Conservation (phyloP, 345 rosid species). For the Lepidium africanum region DNA sequence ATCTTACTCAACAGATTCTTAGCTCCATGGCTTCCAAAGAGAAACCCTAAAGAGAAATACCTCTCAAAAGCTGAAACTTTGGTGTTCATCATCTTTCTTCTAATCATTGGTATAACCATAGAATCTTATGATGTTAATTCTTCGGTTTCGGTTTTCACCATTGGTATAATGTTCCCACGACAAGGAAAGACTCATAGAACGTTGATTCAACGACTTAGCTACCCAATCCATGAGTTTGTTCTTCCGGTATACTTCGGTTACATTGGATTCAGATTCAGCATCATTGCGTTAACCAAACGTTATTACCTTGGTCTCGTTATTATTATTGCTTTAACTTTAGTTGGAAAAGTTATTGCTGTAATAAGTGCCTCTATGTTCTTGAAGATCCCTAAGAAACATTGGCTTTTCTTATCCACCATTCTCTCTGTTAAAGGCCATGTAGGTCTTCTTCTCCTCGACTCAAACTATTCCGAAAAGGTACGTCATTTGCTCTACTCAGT, state of each 20-base stretch:
- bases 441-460: conserved; percentile 42
- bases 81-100: conserved; percentile 38
- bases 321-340: conserved; percentile 36
- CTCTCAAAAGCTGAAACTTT: conserved; percentile 54
- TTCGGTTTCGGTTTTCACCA: conserved; percentile 40
- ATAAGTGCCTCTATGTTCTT: conserved; percentile 48
- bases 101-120: conserved; percentile 27
- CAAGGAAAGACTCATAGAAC: conserved; percentile 77
- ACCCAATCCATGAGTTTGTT: conserved; percentile 57
- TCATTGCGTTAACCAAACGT: background rate
- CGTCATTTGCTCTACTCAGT: background rate
- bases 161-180: conserved; percentile 76
- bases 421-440: conserved; percentile 75
- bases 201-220: conserved; percentile 52
- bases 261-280: conserved; percentile 63
- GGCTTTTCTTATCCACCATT: conserved; percentile 41
- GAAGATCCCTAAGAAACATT: conserved; percentile 47
- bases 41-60: conserved; percentile 58
- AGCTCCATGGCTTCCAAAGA: conserved; percentile 47
- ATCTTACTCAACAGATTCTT: conserved; percentile 43
- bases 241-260: conserved; percentile 84
- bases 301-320: conserved; percentile 21
- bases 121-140: conserved; percentile 44
- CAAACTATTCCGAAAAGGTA: conserved; percentile 21
- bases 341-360: conserved; percentile 49